Evolutionary conservation across 1,284 basidiomycete species (phyloP).

Genomic region (Trametes hirsuta): DNA sequence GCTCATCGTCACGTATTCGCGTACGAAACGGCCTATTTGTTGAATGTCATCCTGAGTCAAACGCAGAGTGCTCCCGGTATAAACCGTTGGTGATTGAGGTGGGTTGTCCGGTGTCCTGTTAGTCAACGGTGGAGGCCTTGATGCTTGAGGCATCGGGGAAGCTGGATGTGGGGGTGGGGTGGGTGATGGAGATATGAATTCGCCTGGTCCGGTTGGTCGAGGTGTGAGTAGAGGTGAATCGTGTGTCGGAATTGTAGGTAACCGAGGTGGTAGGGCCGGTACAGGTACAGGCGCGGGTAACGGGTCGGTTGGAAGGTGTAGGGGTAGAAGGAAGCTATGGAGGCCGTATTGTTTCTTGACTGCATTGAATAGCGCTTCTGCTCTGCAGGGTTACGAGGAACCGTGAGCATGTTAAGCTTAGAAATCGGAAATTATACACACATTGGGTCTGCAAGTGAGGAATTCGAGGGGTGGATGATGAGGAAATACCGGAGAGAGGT

Average conservation of each 20-base stretch:
- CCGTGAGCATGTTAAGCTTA: neutral
- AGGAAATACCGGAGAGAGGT: conserved; percentile 71
- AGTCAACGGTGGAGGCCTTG: conserved; percentile 22
- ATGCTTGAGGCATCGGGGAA: conserved; percentile 28
- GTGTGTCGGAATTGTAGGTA: conserved; percentile 53
- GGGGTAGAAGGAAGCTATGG: conserved; percentile 68
- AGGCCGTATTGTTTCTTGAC: conserved; percentile 83
- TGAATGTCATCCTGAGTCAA: conserved; percentile 82
- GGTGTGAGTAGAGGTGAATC: conserved; percentile 33
- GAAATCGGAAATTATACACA: conserved; percentile 42
- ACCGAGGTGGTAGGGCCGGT: conserved; percentile 62
- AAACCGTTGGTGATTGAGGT: conserved; percentile 14
- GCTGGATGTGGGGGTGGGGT: conserved; percentile 17
- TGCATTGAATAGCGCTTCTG: conserved; percentile 75
- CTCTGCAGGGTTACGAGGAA: conserved; percentile 44
- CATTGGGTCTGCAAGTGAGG: conserved; percentile 77
- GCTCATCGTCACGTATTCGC: conserved; percentile 91
- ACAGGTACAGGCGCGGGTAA: conserved; percentile 67
- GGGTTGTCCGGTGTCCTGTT: conserved; percentile 8
- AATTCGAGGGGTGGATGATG: conserved; percentile 72
- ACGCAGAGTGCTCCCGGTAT: conserved; percentile 20
- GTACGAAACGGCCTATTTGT: conserved; percentile 79
- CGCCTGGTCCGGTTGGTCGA: conserved; percentile 15
- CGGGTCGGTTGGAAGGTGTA: conserved; percentile 58
- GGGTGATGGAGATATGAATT: conserved; percentile 14